phyloP scores from a whole-genome alignment of 805 yeast genomes.

The Brettanomyces naardenensis region DNA sequence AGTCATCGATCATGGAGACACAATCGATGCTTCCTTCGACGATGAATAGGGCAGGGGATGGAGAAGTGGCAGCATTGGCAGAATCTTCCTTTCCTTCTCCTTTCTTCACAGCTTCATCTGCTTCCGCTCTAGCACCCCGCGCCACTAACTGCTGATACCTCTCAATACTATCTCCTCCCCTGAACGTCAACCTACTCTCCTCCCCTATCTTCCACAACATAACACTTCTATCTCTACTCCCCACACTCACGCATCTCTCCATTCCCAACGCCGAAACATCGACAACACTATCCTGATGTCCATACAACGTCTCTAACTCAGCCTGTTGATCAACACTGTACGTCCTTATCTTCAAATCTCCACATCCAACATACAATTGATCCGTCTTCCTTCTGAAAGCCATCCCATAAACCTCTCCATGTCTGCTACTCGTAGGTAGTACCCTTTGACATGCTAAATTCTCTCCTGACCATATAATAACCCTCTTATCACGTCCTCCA shows the following conservation, averaged over 20 bases:
- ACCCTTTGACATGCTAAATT: constrained; percentile 68
- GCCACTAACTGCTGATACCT: constrained; percentile 27
- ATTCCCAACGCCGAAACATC: constrained; percentile 75
- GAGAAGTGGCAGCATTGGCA: constrained; percentile 14
- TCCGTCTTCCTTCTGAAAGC: constrained; percentile 75
- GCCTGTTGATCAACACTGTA: constrained; percentile 80
- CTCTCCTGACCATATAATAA: constrained; percentile 82
- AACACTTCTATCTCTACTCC: constrained; percentile 90
- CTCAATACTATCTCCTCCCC: constrained; percentile 71
- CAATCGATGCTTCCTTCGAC: constrained; percentile 87
- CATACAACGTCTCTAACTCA: constrained; percentile 84
- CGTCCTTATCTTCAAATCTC: constrained; percentile 84
- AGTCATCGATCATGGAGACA: constrained; percentile 85
- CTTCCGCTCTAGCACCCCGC: constrained; percentile 25
- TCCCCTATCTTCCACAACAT: constrained; percentile 96
- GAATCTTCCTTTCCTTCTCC: constrained; percentile 12
- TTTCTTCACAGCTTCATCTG: constrained; percentile 19
- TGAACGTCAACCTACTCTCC: constrained; percentile 85
- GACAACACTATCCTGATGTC: constrained; percentile 86
- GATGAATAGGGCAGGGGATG: constrained; percentile 29
- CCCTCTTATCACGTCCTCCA: constrained; percentile 78
- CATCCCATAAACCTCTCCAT: constrained; percentile 65
- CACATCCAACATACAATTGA: constrained; percentile 87
- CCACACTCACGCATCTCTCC: constrained; percentile 94
- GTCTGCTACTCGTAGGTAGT: constrained; percentile 63